Conservation (phyloP, 2,329 filamentous ascomycete species). For the Pestalotiopsis sp. region DNA sequence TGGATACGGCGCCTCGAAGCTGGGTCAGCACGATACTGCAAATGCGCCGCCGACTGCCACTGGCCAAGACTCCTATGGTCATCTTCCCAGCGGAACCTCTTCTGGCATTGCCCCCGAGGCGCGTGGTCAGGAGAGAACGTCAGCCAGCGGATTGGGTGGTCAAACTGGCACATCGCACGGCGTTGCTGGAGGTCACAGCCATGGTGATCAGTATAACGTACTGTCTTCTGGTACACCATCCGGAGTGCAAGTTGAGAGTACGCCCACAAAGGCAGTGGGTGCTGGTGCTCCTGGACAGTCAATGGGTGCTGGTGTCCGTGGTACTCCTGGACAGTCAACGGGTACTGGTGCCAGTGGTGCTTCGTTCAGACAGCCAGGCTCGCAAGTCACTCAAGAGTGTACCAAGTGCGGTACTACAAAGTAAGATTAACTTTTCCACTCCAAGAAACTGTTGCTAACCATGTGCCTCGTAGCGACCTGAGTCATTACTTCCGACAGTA, state of each 20-base stretch:
- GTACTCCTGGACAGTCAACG: no score
- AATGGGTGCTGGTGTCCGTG: not conserved
- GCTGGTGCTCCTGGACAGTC: not conserved
- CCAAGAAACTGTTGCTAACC: not conserved
- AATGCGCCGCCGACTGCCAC: not conserved
- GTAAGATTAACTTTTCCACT: not conserved
- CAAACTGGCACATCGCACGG: not conserved
- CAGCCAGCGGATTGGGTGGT: not conserved
- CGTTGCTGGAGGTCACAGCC: not conserved
- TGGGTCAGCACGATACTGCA: not conserved
- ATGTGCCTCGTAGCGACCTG: no score
- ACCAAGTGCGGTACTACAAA: not conserved
- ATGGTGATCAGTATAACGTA: not conserved
- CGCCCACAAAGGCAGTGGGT: not conserved
- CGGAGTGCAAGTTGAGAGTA: not conserved
- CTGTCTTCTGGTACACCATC: slow-evolving; percentile 6
- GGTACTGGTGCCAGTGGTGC: no score
- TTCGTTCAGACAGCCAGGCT: not conserved
- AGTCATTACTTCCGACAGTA: no score
- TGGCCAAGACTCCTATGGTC: not conserved
- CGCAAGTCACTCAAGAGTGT: not conserved
- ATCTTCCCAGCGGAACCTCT: not conserved
- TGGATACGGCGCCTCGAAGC: not conserved
- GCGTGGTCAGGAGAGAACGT: not conserved
- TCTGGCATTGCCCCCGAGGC: not conserved